Evolutionary conservation across 768 basidiomycete genomes (phyloP).

Genomic region (Lyophyllum decastes): DNA sequence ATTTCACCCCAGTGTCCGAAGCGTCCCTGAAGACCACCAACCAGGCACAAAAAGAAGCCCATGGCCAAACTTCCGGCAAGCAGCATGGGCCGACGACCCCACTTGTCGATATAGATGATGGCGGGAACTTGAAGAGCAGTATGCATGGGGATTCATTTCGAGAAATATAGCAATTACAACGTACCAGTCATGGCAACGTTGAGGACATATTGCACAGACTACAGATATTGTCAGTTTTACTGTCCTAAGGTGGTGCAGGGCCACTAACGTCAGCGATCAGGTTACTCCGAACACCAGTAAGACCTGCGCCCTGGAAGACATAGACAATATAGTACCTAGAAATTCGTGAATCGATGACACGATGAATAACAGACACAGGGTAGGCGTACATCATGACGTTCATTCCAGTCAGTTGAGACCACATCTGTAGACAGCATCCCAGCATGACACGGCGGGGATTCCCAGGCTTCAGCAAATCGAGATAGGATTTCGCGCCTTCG

Average conservation of each 20-base stretch:
- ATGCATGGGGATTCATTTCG: constrained; percentile 31
- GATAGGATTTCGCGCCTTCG: constrained; percentile 70
- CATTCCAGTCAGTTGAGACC: constrained; percentile 78
- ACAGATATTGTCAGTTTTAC: constrained; percentile 8
- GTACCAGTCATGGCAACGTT: constrained; percentile 43
- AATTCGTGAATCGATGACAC: background rate
- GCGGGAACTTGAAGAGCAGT: constrained; percentile 42
- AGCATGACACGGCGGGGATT: constrained; percentile 72
- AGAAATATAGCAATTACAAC: constrained; percentile 43
- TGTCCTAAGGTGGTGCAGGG: background rate
- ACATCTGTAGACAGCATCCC: constrained; percentile 75
- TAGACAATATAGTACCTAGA: constrained; percentile 64
- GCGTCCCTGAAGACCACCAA: constrained; percentile 71
- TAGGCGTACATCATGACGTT: constrained; percentile 74
- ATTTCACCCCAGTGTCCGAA: constrained; percentile 65
- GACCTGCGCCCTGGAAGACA: constrained; percentile 76
- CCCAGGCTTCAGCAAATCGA: constrained; percentile 65
- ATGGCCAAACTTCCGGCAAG: constrained; percentile 64
- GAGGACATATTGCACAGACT: constrained; percentile 68
- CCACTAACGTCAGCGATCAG: constrained; percentile 60
- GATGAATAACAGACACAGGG: background rate
- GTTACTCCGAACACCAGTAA: constrained; percentile 73
- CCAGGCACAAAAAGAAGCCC: constrained; percentile 78
- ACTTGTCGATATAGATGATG: constrained; percentile 70
- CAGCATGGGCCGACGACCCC: constrained; percentile 80